A percentile compares a stretch with the other conserved stretches of the same genome.
phyloP scores from a whole-genome alignment of 2,329 filamentous ascomycete genomes.

The Akanthomyces dipterigenus region DNA sequence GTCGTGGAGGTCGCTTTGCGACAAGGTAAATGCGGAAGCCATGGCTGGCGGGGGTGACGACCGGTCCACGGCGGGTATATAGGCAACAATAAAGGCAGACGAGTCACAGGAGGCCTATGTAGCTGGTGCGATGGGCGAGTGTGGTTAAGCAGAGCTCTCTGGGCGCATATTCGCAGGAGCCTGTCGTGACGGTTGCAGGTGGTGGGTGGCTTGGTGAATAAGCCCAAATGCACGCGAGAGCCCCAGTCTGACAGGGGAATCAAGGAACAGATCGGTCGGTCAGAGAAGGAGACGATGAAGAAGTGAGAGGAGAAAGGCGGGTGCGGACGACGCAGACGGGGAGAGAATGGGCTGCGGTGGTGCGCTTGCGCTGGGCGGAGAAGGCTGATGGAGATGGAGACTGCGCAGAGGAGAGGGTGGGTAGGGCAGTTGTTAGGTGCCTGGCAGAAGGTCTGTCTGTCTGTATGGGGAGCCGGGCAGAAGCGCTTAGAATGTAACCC shows the following conservation, averaged over 20 bases:
- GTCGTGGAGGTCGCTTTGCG: constrained; percentile 34
- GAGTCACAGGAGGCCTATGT: neutral
- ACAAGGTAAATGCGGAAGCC: constrained; percentile 38
- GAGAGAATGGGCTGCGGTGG: constrained; percentile 1
- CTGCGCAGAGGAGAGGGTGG: neutral
- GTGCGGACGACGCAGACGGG: neutral
- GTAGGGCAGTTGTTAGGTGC: neutral
- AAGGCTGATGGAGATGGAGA: constrained; percentile 3
- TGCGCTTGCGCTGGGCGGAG: constrained; percentile 6
- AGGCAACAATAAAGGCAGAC: constrained; percentile 16
- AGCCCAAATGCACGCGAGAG: constrained; percentile 8
- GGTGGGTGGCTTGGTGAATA: neutral
- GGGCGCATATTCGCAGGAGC: constrained; percentile 7
- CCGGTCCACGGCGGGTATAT: constrained; percentile 28
- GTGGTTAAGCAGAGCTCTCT: neutral
- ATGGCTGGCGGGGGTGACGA: constrained; percentile 28
- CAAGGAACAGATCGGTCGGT: neutral
- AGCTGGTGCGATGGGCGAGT: neutral
- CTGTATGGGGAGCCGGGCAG: neutral
- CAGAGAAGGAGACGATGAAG: neutral
- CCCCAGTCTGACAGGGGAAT: constrained; percentile 1
- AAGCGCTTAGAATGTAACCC: constrained; percentile 8
- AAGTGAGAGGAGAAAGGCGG: neutral
- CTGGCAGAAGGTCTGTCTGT: neutral
- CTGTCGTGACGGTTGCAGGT: neutral